These are phyloP conservation scores for Eimeria acervulina DNA, from an alignment of 169 alveolate species.

Conservation along the genomic window DNA sequence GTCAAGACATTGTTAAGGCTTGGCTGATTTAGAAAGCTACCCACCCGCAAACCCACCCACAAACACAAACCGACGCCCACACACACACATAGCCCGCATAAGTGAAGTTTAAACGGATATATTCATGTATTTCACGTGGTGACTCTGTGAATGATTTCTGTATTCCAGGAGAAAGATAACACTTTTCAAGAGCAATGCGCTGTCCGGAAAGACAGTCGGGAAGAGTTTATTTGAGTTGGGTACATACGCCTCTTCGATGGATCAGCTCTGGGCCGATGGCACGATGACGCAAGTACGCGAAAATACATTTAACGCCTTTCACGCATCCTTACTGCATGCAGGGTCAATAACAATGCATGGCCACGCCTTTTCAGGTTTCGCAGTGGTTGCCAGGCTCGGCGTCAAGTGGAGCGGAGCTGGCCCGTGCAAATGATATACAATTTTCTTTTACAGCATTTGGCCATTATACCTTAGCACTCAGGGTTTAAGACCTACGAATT, in stretches of 20 bases:
- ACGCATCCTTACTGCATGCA: neutral
- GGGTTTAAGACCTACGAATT: neutral
- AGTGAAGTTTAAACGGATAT: too few species aligned
- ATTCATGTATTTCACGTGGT: neutral
- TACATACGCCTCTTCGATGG: slow-evolving; percentile 63
- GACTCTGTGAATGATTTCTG: neutral
- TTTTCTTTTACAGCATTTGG: neutral
- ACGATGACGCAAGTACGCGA: slow-evolving; percentile 76
- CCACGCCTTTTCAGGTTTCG: neutral
- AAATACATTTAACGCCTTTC: neutral
- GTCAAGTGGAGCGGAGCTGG: too few species aligned
- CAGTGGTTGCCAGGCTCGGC: neutral
- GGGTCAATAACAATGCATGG: neutral
- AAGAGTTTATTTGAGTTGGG: slow-evolving; percentile 75
- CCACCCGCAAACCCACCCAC: neutral
- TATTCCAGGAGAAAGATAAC: slow-evolving; percentile 63
- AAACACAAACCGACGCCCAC: neutral
- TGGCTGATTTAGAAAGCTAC: neutral
- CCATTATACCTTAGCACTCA: neutral
- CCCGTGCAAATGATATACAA: neutral
- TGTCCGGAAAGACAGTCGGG: slow-evolving; percentile 78
- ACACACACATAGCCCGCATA: neutral
- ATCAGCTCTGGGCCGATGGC: slow-evolving; percentile 82
- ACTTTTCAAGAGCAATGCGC: slow-evolving; percentile 39
- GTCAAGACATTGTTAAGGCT: neutral